A percentile compares a stretch with the other conserved stretches of the same genome.
phyloP scores from a whole-genome alignment of 495 filamentous ascomycete genomes.

The Xylaria telfairii region DNA sequence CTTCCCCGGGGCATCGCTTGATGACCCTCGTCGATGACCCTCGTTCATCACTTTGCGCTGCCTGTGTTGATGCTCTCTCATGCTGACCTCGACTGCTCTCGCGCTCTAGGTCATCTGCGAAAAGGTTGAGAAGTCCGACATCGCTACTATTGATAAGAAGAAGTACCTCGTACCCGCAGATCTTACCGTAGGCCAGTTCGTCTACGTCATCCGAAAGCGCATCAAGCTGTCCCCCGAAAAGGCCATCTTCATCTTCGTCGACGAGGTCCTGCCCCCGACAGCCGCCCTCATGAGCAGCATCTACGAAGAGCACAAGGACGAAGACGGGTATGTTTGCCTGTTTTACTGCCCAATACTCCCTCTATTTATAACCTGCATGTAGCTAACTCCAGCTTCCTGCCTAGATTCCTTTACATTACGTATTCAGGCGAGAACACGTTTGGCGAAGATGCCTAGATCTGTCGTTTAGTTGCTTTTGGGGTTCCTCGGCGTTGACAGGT shows the following conservation, averaged over 20 bases:
- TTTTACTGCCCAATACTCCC: not conserved
- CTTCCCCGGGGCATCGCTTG: not conserved
- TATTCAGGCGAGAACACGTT: constrained; percentile 99
- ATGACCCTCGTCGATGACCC: too few relatives aligned
- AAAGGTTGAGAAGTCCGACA: constrained; percentile 99
- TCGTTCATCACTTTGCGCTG: not conserved
- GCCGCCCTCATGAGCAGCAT: constrained; percentile 99
- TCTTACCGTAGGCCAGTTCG: constrained; percentile 98
- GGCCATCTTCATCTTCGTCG: constrained; percentile 99
- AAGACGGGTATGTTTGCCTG: constrained; percentile 65
- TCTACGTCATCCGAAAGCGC: constrained; percentile 99
- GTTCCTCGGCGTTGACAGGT: constrained; percentile 26
- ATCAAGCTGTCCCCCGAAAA: constrained; percentile 99
- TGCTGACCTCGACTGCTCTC: constrained; percentile 8
- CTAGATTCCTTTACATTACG: constrained; percentile 65
- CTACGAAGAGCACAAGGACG: constrained; percentile 96
- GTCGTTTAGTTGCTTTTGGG: constrained; percentile 24
- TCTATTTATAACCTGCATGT: not conserved
- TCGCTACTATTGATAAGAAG: constrained; percentile 99
- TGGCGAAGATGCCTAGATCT: constrained; percentile 57
- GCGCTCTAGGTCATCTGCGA: constrained; percentile 89
- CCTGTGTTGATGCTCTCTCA: not conserved
- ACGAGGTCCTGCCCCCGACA: constrained; percentile 95
- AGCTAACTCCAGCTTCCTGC: constrained; percentile 35
- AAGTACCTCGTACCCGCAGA: constrained; percentile 99